Conservation (phyloP, 176 grass and related monocot species). For the Lolium multiflorum region DNA sequence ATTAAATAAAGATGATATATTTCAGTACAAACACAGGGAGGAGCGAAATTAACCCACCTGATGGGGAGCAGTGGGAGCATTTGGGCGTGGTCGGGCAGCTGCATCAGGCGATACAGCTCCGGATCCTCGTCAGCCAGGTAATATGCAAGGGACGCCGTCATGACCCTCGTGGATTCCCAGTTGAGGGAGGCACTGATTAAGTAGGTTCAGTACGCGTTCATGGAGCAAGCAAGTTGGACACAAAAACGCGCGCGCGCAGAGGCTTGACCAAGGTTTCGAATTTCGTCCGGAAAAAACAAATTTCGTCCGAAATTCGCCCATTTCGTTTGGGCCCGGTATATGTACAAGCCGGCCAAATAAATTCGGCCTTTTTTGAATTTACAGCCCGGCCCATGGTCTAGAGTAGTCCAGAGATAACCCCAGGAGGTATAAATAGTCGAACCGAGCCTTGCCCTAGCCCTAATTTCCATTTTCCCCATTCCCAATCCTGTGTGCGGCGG, state of each 20-base stretch:
- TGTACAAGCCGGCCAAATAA: too few species aligned
- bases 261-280: neutral
- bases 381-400: too few species aligned
- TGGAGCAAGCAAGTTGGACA: neutral
- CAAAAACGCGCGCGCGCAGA: neutral
- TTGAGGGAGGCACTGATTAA: neutral
- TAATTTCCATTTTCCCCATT: too few species aligned
- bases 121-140: neutral
- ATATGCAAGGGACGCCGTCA: neutral
- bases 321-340: too few species aligned
- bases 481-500: too few species aligned
- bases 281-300: too few species aligned
- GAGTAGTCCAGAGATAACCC: too few species aligned
- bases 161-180: neutral
- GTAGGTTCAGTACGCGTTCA: neutral
- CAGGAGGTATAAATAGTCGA: too few species aligned
- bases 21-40: neutral
- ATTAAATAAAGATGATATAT: too few species aligned
- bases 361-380: too few species aligned
- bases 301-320: too few species aligned
- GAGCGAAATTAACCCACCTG: neutral
- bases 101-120: neutral
- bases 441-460: too few species aligned
- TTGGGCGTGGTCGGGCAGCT: neutral
- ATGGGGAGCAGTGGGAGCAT: neutral